Evolutionary conservation across 805 yeast species (phyloP).

Genomic region (Kodamaea hsintzibuensis): DNA sequence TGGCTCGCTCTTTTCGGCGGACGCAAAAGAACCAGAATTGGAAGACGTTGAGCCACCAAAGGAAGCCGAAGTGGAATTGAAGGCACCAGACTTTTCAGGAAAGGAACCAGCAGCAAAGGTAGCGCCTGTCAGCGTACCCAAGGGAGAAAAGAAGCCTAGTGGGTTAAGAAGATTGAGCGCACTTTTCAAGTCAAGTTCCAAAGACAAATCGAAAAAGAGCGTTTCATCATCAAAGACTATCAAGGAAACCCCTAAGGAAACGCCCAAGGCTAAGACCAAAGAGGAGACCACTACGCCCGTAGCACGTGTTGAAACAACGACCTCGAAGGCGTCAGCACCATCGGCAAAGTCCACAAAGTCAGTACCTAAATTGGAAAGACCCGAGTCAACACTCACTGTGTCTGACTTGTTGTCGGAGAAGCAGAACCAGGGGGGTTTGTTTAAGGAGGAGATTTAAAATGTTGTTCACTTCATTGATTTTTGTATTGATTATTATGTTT

Average conservation of each 20-base stretch:
- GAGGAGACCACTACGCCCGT: conserved; percentile 12
- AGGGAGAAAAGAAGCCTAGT: conserved; percentile 9
- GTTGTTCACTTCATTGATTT: neutral
- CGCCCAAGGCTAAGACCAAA: neutral
- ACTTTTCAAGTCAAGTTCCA: conserved; percentile 15
- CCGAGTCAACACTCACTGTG: conserved; percentile 8
- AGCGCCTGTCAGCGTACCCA: conserved; percentile 3
- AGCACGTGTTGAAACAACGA: conserved; percentile 9
- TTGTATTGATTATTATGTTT: conserved; percentile 1
- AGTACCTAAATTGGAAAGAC: conserved; percentile 1
- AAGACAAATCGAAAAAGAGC: conserved; percentile 5
- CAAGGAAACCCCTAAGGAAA: neutral
- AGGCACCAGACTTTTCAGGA: conserved; percentile 5
- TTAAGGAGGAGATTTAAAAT: conserved; percentile 41
- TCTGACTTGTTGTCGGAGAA: conserved; percentile 33
- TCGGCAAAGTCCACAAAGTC: neutral
- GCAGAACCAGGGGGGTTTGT: conserved; percentile 37
- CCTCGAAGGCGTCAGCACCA: conserved; percentile 1
- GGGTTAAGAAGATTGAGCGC: conserved; percentile 23
- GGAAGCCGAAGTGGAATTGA: conserved; percentile 7
- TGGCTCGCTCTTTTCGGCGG: conserved; percentile 39
- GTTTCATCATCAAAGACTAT: conserved; percentile 6
- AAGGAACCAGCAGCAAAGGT: conserved; percentile 4
- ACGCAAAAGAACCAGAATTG: conserved; percentile 17
- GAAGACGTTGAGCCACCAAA: conserved; percentile 14